Percentiles rank a stretch among this genome's conserved stretches.
These are phyloP conservation scores for Syzygium aromaticum DNA, from an alignment of 345 rosid species.

Conservation along the genomic window DNA sequence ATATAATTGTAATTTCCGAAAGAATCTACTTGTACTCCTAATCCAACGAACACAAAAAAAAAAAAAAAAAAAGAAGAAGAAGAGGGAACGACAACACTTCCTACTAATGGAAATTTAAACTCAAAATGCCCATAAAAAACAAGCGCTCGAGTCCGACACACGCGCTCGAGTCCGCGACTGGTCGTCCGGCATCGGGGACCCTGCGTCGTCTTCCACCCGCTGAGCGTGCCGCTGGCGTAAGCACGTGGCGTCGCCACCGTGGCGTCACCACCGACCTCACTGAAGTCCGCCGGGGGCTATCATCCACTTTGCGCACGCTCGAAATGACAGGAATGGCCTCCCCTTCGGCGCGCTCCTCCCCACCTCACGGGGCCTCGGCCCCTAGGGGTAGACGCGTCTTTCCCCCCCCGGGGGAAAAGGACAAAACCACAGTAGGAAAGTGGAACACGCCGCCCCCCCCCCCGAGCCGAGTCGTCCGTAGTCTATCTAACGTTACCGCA, in stretches of 20 bases:
- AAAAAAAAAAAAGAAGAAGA: too few species aligned
- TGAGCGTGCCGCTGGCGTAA: neutral
- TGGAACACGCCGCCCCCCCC: too few species aligned
- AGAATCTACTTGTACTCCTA: too few species aligned
- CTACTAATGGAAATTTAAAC: neutral
- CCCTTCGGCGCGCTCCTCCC: neutral
- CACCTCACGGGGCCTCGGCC: fast-evolving
- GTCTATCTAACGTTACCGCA: neutral
- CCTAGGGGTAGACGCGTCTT: neutral
- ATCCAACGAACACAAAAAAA: too few species aligned
- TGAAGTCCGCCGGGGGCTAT: too few species aligned
- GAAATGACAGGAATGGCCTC: neutral
- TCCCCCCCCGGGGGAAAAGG: neutral
- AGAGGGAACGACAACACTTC: too few species aligned
- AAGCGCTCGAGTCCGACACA: neutral
- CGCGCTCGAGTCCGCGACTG: neutral
- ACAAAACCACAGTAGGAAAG: neutral
- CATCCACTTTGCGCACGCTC: neutral
- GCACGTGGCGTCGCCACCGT: neutral
- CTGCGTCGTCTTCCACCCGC: neutral
- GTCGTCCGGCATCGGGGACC: neutral
- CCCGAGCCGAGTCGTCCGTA: neutral
- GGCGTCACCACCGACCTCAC: neutral
- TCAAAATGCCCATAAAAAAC: too few species aligned
- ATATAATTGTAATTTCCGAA: too few species aligned